Conservation (phyloP, 1,139 yeast species). For the Yamadazyma sp. region DNA sequence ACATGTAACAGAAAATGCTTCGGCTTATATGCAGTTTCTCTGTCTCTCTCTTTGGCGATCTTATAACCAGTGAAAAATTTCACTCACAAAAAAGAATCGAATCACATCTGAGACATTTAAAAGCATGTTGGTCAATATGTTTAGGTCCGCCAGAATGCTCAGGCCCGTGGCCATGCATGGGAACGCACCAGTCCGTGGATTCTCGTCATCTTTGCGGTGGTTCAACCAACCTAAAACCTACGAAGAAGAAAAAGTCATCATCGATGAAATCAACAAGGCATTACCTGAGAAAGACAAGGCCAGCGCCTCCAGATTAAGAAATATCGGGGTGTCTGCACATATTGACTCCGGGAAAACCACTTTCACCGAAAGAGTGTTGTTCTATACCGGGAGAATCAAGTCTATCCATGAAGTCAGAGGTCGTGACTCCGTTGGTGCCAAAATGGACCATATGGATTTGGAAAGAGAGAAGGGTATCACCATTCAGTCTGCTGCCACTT, state of each 20-base stretch:
- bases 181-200: slow-evolving; percentile 1
- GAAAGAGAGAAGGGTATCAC: slow-evolving; percentile 96
- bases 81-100: not conserved
- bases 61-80: slow-evolving; percentile 8
- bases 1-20: not conserved
- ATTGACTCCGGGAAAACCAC: slow-evolving; percentile 81
- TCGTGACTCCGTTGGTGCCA: slow-evolving; percentile 96
- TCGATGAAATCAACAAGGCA: slow-evolving; percentile 56
- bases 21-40: not conserved
- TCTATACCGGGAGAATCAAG: slow-evolving; percentile 94
- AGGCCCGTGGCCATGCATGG: not conserved
- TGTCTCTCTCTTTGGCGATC: not conserved
- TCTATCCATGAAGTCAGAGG: slow-evolving; percentile 99
- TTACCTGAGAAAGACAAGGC: slow-evolving; percentile 59
- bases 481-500: slow-evolving; percentile 97
- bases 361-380: slow-evolving; percentile 94
- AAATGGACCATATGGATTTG: slow-evolving; percentile 91
- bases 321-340: slow-evolving; percentile 97
- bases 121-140: not conserved
- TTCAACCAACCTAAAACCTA: slow-evolving; percentile 42
- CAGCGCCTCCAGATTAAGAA: slow-evolving; percentile 66
- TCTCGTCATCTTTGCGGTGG: slow-evolving; percentile 2
- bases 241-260: slow-evolving; percentile 69
- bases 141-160: not conserved
- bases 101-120: not conserved